These are phyloP conservation scores for Kwoniella bestiolae DNA, from an alignment of 768 basidiomycete genomes.

Conservation along the genomic window DNA sequence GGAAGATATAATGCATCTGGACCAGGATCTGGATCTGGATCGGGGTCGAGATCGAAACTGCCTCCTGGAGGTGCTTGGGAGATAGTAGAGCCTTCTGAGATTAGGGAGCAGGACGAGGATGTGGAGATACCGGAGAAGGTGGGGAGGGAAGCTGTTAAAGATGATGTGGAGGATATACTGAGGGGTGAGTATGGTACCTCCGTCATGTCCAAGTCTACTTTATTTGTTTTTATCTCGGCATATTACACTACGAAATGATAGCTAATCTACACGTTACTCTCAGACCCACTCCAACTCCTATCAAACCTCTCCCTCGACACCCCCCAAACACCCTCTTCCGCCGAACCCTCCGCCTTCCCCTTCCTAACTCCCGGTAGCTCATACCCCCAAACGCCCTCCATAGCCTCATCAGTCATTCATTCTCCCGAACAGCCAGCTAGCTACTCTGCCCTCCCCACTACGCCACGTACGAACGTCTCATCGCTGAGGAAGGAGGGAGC, in stretches of 20 bases:
- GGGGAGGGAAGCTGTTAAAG: slow-evolving; percentile 65
- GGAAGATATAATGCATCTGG: slow-evolving; percentile 1
- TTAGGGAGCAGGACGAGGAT: slow-evolving; percentile 28
- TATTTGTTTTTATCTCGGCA: too few relatives aligned
- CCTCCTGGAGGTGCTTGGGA: slow-evolving; percentile 54
- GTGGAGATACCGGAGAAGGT: slow-evolving; percentile 20
- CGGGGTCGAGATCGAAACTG: slow-evolving; percentile 25
- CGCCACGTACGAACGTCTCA: slow-evolving; percentile 10
- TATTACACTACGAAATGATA: too few relatives aligned
- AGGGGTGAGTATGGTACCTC: slow-evolving; percentile 63
- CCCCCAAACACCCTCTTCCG: slow-evolving; percentile 37
- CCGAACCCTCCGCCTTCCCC: slow-evolving; percentile 39
- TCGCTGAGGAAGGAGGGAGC: slow-evolving; percentile 20
- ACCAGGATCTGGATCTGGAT: background rate
- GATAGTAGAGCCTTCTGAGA: slow-evolving; percentile 40
- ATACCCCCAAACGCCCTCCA: slow-evolving; percentile 60
- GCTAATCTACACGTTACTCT: background rate
- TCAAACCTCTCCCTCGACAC: slow-evolving; percentile 27
- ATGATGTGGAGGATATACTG: slow-evolving; percentile 75
- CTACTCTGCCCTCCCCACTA: slow-evolving; percentile 15
- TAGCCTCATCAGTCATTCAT: slow-evolving; percentile 63
- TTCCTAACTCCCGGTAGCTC: slow-evolving; percentile 37
- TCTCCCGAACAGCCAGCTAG: slow-evolving; percentile 59
- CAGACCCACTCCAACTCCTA: slow-evolving; percentile 30
- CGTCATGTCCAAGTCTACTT: background rate